Evolutionary conservation across 2,329 filamentous ascomycete genomes (phyloP), one percentile per base, ranked within the genome.

Genomic region (Gliomastix tumulicola): DNA sequence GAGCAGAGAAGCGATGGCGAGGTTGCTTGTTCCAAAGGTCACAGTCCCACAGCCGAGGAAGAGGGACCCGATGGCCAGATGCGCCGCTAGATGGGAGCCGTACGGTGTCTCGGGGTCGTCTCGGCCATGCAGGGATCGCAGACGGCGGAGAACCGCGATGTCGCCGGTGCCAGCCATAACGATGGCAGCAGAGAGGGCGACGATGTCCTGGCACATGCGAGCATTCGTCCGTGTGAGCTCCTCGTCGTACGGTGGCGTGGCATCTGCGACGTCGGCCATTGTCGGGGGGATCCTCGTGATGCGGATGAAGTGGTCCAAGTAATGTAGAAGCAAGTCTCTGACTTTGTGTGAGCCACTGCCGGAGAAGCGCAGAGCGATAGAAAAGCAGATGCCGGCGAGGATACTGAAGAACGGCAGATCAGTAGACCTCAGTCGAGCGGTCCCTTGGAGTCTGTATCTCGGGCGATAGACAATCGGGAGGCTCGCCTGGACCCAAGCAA

Each of bases 161-260:
- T 98, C 94, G 27, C 94, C 92, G 1, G 88, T 95, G 20, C 92
- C 92, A 6, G 94, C 88, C 90, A 97, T 97, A 35, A 97, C 87
- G 3, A 84, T 87, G 1, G 92, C 82, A 17, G 79, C 78, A 6
- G 88, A 84, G 6, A 98, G 67, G 1, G 87, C 87, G 10, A 96
- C 63, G 3, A 94, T 70, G 52, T 97, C 89, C 50, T 96, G 87
- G 51, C 92, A 97, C 66, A 94, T 94, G 25, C 88, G 76, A 3
- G 89, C 82, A 7, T 89, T 90, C 36, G 84, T 83, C 22, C 87
- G 75, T 3, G 90, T 79, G 13, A 96, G 72, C 50, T 86, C 88
- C 30, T 84, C 80, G 53, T 98, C 94, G 54, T 95, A 97, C 30
- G 76, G 64, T 3, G 59, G 53, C 12, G 43, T 42, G 6, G 51